phyloP scores from a whole-genome alignment of 192 early-diverging fungal species.

The Cetraspora pellucida region DNA sequence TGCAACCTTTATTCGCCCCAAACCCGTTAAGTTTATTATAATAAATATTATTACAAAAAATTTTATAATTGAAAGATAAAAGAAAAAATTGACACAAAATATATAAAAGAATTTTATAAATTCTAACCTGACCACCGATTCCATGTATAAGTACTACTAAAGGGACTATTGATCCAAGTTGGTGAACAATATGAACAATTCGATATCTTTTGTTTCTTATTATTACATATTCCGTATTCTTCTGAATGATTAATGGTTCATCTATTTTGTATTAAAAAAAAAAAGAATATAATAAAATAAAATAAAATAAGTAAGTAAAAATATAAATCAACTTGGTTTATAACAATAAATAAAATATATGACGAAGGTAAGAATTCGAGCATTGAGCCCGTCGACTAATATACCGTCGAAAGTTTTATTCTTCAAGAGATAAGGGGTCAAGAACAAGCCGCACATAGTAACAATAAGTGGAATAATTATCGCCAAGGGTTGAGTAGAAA shows the following conservation, averaged over 20 bases:
- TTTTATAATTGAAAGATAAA: conserved; percentile 4
- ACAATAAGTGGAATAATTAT: conserved; percentile 2
- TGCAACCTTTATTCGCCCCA: conserved; percentile 40
- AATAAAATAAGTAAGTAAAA: neutral
- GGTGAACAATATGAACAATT: conserved; percentile 58
- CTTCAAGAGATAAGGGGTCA: neutral
- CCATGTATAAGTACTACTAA: conserved; percentile 62
- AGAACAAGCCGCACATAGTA: neutral
- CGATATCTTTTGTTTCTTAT: conserved; percentile 51
- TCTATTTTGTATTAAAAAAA: neutral
- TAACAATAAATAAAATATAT: neutral
- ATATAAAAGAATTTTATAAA: conserved; percentile 2
- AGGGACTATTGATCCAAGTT: conserved; percentile 55
- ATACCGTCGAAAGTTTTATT: neutral
- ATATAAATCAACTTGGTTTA: neutral
- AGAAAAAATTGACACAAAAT: neutral
- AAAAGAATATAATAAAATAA: neutral
- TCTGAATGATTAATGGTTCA: conserved; percentile 12
- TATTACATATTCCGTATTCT: conserved; percentile 45
- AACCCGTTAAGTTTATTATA: neutral
- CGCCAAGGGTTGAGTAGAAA: neutral
- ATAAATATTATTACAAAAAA: neutral
- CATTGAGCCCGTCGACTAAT: too few species aligned
- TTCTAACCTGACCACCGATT: conserved; percentile 58
- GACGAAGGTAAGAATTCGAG: neutral